Evolutionary conservation across 2,329 filamentous ascomycete species (phyloP).

Genomic region (Penicillium sp.): DNA sequence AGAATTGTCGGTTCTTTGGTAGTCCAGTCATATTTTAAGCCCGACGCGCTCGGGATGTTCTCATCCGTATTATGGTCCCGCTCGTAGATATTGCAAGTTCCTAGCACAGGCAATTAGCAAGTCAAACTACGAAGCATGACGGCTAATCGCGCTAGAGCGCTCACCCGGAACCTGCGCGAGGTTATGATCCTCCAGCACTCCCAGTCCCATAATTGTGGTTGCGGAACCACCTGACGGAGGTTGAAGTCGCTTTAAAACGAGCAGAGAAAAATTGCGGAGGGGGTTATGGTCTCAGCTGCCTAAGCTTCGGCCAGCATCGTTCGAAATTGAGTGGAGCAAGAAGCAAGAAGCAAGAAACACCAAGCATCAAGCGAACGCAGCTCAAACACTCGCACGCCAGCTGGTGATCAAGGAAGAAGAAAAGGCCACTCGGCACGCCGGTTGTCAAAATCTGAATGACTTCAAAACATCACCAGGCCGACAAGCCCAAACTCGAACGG

Average conservation of each 20-base stretch:
- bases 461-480: too few species aligned
- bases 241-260: not conserved
- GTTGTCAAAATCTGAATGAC: too few species aligned
- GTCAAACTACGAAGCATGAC: not conserved
- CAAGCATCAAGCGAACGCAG: too few species aligned
- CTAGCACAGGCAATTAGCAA: slow-evolving; percentile 16
- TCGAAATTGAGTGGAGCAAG: too few species aligned
- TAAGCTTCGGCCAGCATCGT: not conserved
- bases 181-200: slow-evolving; percentile 66
- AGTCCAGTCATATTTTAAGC: slow-evolving; percentile 69
- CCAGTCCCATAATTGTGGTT: slow-evolving; percentile 59
- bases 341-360: too few species aligned
- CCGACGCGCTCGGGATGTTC: slow-evolving; percentile 35
- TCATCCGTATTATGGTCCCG: slow-evolving; percentile 46
- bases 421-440: too few species aligned
- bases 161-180: slow-evolving; percentile 72
- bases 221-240: not conserved
- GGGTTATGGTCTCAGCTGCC: not conserved
- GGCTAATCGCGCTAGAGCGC: slow-evolving; percentile 16
- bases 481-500: too few species aligned
- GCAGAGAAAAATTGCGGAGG: not conserved
- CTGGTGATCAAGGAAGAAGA: too few species aligned
- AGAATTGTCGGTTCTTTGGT: slow-evolving; percentile 71
- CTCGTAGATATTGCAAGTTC: slow-evolving; percentile 59
- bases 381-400: too few species aligned